These are phyloP conservation scores for Beauveria pseudobassiana DNA, from an alignment of 2,329 filamentous ascomycete species.

Conservation along the genomic window DNA sequence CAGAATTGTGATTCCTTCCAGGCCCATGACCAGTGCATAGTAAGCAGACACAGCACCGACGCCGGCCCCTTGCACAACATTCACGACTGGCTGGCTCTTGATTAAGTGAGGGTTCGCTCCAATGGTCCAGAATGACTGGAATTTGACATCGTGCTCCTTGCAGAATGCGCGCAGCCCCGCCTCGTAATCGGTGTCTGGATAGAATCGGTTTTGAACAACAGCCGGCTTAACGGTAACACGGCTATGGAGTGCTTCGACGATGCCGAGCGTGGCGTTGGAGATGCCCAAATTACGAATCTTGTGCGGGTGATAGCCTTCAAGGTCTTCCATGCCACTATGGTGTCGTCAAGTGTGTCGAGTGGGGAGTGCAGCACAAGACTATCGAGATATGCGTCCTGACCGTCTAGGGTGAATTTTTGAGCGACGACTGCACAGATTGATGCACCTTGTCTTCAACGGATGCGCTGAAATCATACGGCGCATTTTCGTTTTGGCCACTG, in stretches of 20 bases:
- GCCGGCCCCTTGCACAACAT: constrained; percentile 35
- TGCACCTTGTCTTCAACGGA: constrained; percentile 58
- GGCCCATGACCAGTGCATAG: constrained; percentile 41
- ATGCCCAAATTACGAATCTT: constrained; percentile 63
- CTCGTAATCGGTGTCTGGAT: constrained; percentile 52
- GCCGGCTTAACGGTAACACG: constrained; percentile 35
- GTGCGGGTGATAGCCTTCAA: constrained; percentile 59
- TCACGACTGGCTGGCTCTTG: constrained; percentile 36
- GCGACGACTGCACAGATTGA: constrained; percentile 58
- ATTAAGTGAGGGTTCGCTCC: constrained; percentile 37
- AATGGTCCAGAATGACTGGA: constrained; percentile 50
- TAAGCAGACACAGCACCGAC: constrained; percentile 34
- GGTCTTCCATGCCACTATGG: constrained; percentile 57
- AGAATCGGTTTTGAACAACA: constrained; percentile 73
- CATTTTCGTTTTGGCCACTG: constrained; percentile 50
- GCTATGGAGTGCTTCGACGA: constrained; percentile 46
- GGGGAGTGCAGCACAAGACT: constrained; percentile 67
- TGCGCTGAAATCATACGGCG: constrained; percentile 54
- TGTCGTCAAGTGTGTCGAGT: constrained; percentile 34
- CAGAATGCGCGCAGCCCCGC: constrained; percentile 47
- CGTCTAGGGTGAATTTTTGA: constrained; percentile 49
- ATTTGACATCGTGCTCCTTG: constrained; percentile 32
- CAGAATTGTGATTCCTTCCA: constrained; percentile 34
- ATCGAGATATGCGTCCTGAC: constrained; percentile 50
- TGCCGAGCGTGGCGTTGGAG: constrained; percentile 59